Conservation (phyloP, 345 rosid genomes). For the Isatis tinctoria region DNA sequence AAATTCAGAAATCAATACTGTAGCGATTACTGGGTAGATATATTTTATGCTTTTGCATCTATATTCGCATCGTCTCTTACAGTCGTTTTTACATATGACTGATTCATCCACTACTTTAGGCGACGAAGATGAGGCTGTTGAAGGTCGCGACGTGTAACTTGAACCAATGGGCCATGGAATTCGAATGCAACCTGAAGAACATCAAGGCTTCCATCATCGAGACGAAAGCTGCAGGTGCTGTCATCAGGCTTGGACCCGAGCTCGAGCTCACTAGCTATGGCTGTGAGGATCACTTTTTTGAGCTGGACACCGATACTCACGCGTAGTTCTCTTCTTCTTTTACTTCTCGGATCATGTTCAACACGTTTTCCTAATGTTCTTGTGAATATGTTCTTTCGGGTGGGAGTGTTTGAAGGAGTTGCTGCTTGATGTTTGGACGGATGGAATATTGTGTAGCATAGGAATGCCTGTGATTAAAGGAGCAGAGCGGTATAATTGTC, state of each 20-base stretch:
- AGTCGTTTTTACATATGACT: too few relatives aligned
- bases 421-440: slow-evolving; percentile 76
- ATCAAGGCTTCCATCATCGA: slow-evolving; percentile 67
- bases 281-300: slow-evolving; percentile 97
- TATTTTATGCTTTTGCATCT: too few relatives aligned
- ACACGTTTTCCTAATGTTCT: neutral
- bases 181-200: slow-evolving; percentile 67
- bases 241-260: slow-evolving; percentile 91
- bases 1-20: slow-evolving; percentile 31
- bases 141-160: too few relatives aligned
- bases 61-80: too few relatives aligned
- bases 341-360: neutral
- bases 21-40: too few relatives aligned
- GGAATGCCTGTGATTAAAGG: slow-evolving; percentile 93
- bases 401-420: slow-evolving; percentile 96
- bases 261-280: slow-evolving; percentile 96
- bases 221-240: slow-evolving; percentile 77
- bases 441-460: slow-evolving; percentile 82
- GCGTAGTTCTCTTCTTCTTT: slow-evolving; percentile 39
- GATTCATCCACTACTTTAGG: too few relatives aligned
- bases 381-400: slow-evolving; percentile 33
- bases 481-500: slow-evolving; percentile 94
- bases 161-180: slow-evolving; percentile 98
- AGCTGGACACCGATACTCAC: slow-evolving; percentile 80
- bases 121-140: too few relatives aligned